Conservation (phyloP, 1,284 basidiomycete genomes). For the Trichosporon inkin region DNA sequence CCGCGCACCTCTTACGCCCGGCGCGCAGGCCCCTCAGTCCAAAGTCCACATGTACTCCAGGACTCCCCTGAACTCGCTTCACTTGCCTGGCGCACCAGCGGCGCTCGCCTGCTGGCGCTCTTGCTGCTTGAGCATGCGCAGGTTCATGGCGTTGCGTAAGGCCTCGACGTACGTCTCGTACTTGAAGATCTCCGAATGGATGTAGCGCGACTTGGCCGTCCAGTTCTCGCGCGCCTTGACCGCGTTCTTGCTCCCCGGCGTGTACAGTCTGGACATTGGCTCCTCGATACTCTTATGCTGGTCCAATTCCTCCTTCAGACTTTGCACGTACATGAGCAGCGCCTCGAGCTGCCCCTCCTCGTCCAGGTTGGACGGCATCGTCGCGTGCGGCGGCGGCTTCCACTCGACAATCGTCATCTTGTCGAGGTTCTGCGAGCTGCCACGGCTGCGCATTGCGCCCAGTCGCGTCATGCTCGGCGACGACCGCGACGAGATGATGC, state of each 20-base stretch:
- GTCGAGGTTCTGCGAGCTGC: slow-evolving; percentile 51
- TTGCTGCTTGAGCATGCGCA: slow-evolving; percentile 69
- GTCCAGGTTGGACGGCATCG: slow-evolving; percentile 75
- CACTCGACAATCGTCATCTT: slow-evolving; percentile 85
- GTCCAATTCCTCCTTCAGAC: slow-evolving; percentile 72
- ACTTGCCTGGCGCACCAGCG: neutral
- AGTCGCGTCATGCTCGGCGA: slow-evolving; percentile 41
- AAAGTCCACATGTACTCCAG: slow-evolving; percentile 4
- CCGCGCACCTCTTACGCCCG: neutral
- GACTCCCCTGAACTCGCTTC: slow-evolving; percentile 3
- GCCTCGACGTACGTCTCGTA: slow-evolving; percentile 94
- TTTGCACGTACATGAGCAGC: slow-evolving; percentile 69
- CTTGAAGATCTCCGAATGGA: slow-evolving; percentile 88
- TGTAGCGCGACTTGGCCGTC: slow-evolving; percentile 82
- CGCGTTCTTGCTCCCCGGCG: slow-evolving; percentile 67
- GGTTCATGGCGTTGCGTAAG: slow-evolving; percentile 69
- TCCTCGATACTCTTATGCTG: slow-evolving; percentile 76
- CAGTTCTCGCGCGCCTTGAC: slow-evolving; percentile 81
- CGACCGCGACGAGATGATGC: slow-evolving; percentile 12
- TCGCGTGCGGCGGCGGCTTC: slow-evolving; percentile 80
- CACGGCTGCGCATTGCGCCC: slow-evolving; percentile 14
- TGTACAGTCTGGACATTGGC: slow-evolving; percentile 79
- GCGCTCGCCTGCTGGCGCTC: slow-evolving; percentile 47
- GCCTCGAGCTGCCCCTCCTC: slow-evolving; percentile 89
- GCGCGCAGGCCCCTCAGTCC: neutral